phyloP scores from a whole-genome alignment of 371 early-diverging fungal genomes.

The Amoeboradix gromovi region DNA sequence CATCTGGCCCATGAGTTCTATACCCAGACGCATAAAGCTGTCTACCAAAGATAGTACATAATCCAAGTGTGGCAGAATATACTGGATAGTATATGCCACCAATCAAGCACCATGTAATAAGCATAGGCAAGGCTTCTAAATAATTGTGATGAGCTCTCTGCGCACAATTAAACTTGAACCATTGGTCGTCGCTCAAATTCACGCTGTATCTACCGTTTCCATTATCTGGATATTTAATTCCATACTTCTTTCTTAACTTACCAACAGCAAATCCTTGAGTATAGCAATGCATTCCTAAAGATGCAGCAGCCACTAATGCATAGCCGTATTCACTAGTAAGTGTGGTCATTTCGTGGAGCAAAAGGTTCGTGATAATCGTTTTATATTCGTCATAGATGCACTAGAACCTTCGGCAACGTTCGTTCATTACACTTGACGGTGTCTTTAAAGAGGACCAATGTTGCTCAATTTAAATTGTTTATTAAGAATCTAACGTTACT shows the following conservation, averaged over 20 bases:
- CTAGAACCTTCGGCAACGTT: no score
- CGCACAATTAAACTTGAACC: slow-evolving; percentile 13
- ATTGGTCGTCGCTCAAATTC: slow-evolving; percentile 15
- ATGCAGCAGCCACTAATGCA: neutral
- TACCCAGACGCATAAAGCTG: slow-evolving; percentile 11
- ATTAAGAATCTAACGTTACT: no score
- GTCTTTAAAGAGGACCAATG: no score
- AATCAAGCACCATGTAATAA: neutral
- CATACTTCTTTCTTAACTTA: slow-evolving; percentile 10
- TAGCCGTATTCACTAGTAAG: neutral
- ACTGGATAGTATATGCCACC: slow-evolving; percentile 13
- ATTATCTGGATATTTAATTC: slow-evolving; percentile 14
- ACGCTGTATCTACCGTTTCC: slow-evolving; percentile 13
- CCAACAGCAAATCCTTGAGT: neutral
- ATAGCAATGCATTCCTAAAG: neutral
- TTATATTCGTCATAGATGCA: no score
- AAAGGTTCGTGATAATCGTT: no score
- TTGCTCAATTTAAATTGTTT: no score
- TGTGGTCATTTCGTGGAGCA: no score
- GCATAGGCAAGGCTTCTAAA: slow-evolving; percentile 5
- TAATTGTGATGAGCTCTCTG: slow-evolving; percentile 18
- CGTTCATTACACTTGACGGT: no score
- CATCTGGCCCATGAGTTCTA: slow-evolving; percentile 8
- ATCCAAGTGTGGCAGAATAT: slow-evolving; percentile 9
- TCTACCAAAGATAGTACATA: slow-evolving; percentile 10